Base-by-base conservation (phyloP, 2,329 filamentous ascomycete genomes). In the Paradendryphiella salina region DNA sequence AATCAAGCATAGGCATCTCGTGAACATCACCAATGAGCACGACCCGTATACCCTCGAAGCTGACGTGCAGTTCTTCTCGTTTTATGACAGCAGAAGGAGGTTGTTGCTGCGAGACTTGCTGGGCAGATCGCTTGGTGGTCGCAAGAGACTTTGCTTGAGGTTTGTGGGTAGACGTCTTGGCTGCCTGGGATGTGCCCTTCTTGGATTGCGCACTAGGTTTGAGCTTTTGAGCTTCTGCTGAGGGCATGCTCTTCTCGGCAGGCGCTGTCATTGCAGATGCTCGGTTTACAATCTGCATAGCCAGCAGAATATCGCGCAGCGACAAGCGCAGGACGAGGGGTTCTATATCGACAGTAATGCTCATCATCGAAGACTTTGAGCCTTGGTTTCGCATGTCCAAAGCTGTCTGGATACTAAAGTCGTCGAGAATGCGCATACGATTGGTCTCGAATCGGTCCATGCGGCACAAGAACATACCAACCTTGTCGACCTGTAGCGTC, bases 401-500 rank as follows among this genome's bases (percentile, higher is more conserved):
- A 2, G 90, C 94, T 63, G 96, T 80, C 57, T 94, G 89, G 8
- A 97, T 79, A 2, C 91, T 96, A 71, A 99, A 99, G 73, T 99
- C 92, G 68, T 99, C 95, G 26, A 99, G 83, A 54, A 99, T 96
- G 14, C 94, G 86, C 38, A 99, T 80, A 31, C 90, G 85, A 33
- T 87, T 92, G 3, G 89, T 91, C 61, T 99, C 93, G 62, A 97
- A 97, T 57, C 86, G 89, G 73, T 99, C 95, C 94, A 99, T 99
- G 10, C 94, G 88, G 69, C 95, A 99, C 26, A 99, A 75, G 72
- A 96, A 99, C 94, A 99, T 99, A 62, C 94, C 94, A 45, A 97
- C 84, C 67, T 97, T 87, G 6, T 90, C 92, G 2, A 99, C 85
- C 68, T 99, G 93, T 67, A 99, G 82, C 0, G 94, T 96, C 61